These are phyloP conservation scores for Dalbergia oliveri DNA, from an alignment of 306 rosid genomes.

Conservation along the genomic window DNA sequence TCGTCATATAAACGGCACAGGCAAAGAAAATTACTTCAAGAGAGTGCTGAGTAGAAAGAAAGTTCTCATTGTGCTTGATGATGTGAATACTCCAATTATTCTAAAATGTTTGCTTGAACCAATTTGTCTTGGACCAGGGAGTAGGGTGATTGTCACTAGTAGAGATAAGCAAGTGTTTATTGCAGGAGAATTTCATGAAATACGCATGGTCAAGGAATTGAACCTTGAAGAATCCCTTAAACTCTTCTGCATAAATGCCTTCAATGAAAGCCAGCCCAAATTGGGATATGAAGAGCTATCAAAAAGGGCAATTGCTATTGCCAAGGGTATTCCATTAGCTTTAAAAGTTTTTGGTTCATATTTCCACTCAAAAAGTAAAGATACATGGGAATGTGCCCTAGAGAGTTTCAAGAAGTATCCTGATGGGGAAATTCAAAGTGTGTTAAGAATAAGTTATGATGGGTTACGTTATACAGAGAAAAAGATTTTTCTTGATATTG, in stretches of 20 bases:
- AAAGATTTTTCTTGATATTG: neutral
- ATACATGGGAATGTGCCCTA: neutral
- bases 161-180: neutral
- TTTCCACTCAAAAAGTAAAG: neutral
- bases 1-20: neutral
- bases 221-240: neutral
- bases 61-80: conserved; percentile 5
- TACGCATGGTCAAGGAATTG: neutral
- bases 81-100: neutral
- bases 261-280: neutral
- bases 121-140: neutral
- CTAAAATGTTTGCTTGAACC: neutral
- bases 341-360: neutral
- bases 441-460: neutral
- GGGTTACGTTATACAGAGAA: neutral
- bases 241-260: neutral
- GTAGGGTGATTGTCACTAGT: neutral
- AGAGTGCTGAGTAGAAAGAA: neutral
- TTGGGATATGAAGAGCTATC: neutral
- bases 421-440: neutral
- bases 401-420: neutral
- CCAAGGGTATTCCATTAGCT: neutral
- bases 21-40: neutral
- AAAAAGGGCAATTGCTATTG: neutral
- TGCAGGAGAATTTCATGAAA: neutral